Percentiles rank a stretch among this genome's conserved stretches.
Evolutionary conservation across 306 rosid genomes (phyloP).

Genomic region (Cucurbita maxima): DNA sequence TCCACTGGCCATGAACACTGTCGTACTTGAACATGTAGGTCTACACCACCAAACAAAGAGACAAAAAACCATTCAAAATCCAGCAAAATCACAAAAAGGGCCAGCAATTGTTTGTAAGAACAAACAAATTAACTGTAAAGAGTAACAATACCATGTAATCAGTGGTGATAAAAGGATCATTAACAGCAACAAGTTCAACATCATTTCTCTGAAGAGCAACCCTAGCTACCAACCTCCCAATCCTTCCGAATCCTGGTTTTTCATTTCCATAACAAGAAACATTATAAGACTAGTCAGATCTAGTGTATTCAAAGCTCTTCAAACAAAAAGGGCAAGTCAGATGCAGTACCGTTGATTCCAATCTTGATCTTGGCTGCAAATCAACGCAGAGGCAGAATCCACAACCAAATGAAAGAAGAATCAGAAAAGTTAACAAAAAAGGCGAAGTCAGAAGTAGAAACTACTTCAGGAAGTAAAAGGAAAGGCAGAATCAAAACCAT

Average conservation of each 20-base stretch:
- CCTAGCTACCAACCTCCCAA: slow-evolving; percentile 68
- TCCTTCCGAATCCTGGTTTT: slow-evolving; percentile 44
- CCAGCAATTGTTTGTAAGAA: background rate
- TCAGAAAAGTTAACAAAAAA: background rate
- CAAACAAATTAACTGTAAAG: background rate
- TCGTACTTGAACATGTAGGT: slow-evolving; percentile 77
- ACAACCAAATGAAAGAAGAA: background rate
- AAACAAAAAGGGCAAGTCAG: background rate
- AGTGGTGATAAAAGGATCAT: slow-evolving; percentile 55
- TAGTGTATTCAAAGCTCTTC: background rate
- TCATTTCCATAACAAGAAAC: background rate
- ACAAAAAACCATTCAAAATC: background rate
- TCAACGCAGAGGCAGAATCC: background rate
- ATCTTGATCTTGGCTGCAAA: slow-evolving; percentile 61
- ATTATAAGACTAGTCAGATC: background rate
- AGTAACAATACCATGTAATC: slow-evolving; percentile 43
- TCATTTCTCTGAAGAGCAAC: slow-evolving; percentile 65
- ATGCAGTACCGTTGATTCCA: slow-evolving; percentile 54
- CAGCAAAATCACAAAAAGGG: background rate
- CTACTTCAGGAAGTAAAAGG: background rate
- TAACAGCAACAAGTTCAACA: slow-evolving; percentile 49
- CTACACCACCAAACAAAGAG: slow-evolving; percentile 5
- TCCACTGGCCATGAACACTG: slow-evolving; percentile 71
- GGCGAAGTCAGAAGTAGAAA: background rate
- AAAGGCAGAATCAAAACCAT: background rate